Evolutionary conservation across 163 green algal genomes (phyloP), one percentile per base, ranked within the genome.

Genomic region (Dunaliella salina): DNA sequence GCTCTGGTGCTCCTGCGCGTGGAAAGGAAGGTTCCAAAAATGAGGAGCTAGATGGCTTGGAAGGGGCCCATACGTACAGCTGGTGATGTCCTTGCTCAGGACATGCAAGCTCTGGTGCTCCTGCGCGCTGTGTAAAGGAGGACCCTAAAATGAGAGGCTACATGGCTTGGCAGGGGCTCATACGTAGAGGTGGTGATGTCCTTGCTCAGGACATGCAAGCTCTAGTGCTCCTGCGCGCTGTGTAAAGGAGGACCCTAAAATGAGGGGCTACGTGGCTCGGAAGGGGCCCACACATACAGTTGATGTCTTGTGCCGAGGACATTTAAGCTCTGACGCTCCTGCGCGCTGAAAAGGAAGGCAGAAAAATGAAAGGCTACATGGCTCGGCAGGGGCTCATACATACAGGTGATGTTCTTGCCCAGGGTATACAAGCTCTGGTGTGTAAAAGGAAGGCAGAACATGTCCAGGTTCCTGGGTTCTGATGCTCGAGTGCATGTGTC

Each of bases 151-250:
- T 85, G 67, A 15, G 83, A 45, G 0, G 88, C 84, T 20, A 86
- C 84, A 3, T 69, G 45, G 45, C 40, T n/a, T 0, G 91, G 91
- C 72, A 94, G 83, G 40, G 63, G 85, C 20, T 92, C 89, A 81
- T 93, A 94, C 11, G 86, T 45, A 83, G 89, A 93, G 81, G 46
- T 88, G 71, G 81, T 90, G 85, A 94, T 94, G 80, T 80, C 72
- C 87, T 93, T 93, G 34, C 91, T 89, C 22, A 94, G 89, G 8
- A 84, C 85, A 85, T 94, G 93, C 83, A 91, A 89, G 79, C 88
- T 93, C 83, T 92, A 86, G 63, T 88, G 86, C 81, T 92, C 88
- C 88, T 90, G 86, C 63, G 63, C 63, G 11, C n/a, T n/a, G n/a
- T 75, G 63, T 5, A 5, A 18, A 69, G 15, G 15, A 91, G 85